phyloP scores from a whole-genome alignment of 495 filamentous ascomycete species.

The Penicillium ucsense region DNA sequence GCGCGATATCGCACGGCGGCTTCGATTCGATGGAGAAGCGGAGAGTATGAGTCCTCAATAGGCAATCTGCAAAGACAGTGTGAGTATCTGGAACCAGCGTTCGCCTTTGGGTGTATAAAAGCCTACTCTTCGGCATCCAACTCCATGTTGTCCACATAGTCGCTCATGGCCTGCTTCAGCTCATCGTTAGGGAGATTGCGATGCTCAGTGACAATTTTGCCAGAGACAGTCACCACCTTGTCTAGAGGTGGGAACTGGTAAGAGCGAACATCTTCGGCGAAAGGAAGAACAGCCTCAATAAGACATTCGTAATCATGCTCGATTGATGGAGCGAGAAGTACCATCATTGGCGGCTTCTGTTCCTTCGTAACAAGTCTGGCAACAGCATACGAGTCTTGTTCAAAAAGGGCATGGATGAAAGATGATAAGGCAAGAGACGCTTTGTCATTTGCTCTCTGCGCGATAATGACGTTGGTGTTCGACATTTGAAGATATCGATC shows the following conservation, averaged over 20 bases:
- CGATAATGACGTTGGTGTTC: slow-evolving; percentile 61
- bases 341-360: slow-evolving; percentile 59
- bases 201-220: slow-evolving; percentile 74
- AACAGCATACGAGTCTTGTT: slow-evolving; percentile 78
- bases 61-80: slow-evolving; percentile 34
- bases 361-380: slow-evolving; percentile 80
- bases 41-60: slow-evolving; percentile 81
- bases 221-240: slow-evolving; percentile 78
- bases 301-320: slow-evolving; percentile 80
- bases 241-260: slow-evolving; percentile 90
- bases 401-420: slow-evolving; percentile 77
- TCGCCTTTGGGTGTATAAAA: neutral
- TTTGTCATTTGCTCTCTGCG: slow-evolving; percentile 61
- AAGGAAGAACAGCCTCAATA: slow-evolving; percentile 87
- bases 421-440: slow-evolving; percentile 78
- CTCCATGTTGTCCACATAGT: slow-evolving; percentile 93
- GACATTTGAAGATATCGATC: slow-evolving; percentile 80
- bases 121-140: slow-evolving; percentile 67
- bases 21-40: slow-evolving; percentile 81
- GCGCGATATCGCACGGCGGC: slow-evolving; percentile 78
- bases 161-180: slow-evolving; percentile 69
- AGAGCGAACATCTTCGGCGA: slow-evolving; percentile 78
- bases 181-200: slow-evolving; percentile 73
- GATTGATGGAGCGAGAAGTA: slow-evolving; percentile 76
- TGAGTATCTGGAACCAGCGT: neutral